phyloP scores from a whole-genome alignment of 257 asterid genomes.

The Ballota nigra region DNA sequence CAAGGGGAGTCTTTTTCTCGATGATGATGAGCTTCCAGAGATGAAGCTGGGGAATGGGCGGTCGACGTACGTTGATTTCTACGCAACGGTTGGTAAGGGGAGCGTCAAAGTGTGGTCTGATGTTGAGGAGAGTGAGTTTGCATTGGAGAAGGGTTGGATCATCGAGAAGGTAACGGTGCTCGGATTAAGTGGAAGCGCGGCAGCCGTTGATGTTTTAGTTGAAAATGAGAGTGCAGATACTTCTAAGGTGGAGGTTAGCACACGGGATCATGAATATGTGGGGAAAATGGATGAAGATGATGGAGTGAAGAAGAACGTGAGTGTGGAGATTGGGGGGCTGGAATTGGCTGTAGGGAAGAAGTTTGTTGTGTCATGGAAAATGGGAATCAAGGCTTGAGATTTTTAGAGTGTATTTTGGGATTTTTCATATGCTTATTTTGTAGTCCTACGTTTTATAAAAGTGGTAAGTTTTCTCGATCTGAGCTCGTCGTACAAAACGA shows the following conservation, averaged over 20 bases:
- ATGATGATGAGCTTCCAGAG: slow-evolving; percentile 82
- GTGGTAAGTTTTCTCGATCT: too few species aligned
- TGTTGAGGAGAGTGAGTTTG: slow-evolving; percentile 66
- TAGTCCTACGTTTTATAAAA: not conserved
- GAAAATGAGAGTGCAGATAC: slow-evolving; percentile 22
- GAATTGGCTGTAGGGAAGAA: slow-evolving; percentile 72
- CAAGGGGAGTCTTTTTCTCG: slow-evolving; percentile 69
- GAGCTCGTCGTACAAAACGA: too few species aligned
- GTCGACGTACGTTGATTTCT: slow-evolving; percentile 64
- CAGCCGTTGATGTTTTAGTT: slow-evolving; percentile 33
- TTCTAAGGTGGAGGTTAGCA: slow-evolving; percentile 39
- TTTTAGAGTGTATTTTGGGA: not conserved
- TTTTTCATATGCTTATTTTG: not conserved
- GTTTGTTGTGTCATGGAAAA: slow-evolving; percentile 75
- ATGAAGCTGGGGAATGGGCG: slow-evolving; percentile 68
- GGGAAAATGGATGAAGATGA: slow-evolving; percentile 34
- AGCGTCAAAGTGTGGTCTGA: slow-evolving; percentile 72
- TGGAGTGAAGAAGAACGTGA: slow-evolving; percentile 47
- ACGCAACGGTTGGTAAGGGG: slow-evolving; percentile 48
- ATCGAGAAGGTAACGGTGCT: slow-evolving; percentile 71
- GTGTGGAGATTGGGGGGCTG: slow-evolving; percentile 77
- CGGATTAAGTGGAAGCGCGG: slow-evolving; percentile 50
- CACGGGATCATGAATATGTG: slow-evolving; percentile 30
- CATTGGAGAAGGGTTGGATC: slow-evolving; percentile 66
- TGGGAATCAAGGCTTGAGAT: slow-evolving; percentile 48